Percentiles rank a stretch among this genome's conserved stretches.
Evolutionary conservation across 805 yeast genomes (phyloP).

Genomic region (Lachancea fermentati): DNA sequence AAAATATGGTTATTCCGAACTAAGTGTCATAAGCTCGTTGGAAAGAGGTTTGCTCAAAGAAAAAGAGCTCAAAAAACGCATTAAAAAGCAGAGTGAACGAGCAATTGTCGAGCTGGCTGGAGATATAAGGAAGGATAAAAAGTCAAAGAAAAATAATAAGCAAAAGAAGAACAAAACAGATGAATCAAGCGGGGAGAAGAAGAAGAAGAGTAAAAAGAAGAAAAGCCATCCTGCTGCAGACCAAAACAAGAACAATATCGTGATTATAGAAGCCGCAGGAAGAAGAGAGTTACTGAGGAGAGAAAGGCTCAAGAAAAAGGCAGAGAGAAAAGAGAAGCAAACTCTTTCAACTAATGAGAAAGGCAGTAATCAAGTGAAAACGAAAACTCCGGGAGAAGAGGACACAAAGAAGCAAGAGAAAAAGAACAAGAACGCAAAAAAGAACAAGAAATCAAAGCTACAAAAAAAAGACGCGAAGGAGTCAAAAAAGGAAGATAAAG

Average conservation of each 20-base stretch:
- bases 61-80: conserved; percentile 13
- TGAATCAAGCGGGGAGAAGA: conserved; percentile 10
- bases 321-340: conserved; percentile 9
- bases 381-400: not conserved
- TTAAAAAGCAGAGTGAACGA: conserved; percentile 19
- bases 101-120: conserved; percentile 28
- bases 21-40: conserved; percentile 26
- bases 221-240: conserved; percentile 6
- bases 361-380: not conserved
- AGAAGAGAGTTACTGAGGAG: conserved; percentile 27
- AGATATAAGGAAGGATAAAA: conserved; percentile 14
- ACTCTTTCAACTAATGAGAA: too few species aligned
- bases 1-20: conserved; percentile 20
- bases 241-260: conserved; percentile 22
- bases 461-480: not conserved
- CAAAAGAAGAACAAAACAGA: conserved; percentile 11
- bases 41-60: conserved; percentile 25
- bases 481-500: not conserved
- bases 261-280: conserved; percentile 30
- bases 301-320: conserved; percentile 18
- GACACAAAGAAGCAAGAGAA: not conserved
- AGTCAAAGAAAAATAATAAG: conserved; percentile 19
- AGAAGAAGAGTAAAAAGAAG: conserved; percentile 10
- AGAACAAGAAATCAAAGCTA: not conserved
- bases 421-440: not conserved